Conservation (phyloP, 2,329 filamentous ascomycete genomes). For the Dactylellina parvicollis region DNA sequence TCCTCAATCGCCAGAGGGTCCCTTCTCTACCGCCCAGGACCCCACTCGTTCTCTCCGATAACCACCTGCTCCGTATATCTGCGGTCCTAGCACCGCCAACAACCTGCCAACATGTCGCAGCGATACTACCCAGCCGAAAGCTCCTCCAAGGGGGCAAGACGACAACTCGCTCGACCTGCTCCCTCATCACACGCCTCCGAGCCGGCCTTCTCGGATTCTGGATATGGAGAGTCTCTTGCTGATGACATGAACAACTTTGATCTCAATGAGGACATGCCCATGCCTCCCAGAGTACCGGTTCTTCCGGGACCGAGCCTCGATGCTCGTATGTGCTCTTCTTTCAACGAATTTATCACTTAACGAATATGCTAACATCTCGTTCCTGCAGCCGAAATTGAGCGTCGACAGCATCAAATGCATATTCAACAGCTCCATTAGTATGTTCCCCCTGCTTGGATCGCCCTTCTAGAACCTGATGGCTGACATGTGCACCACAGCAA, state of each 20-base stretch:
- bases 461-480: neutral
- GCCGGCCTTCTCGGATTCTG: slow-evolving; percentile 72
- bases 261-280: slow-evolving; percentile 58
- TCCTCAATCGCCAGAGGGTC: slow-evolving; percentile 39
- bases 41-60: slow-evolving; percentile 36
- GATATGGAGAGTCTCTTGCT: slow-evolving; percentile 83
- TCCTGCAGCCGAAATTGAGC: slow-evolving; percentile 68
- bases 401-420: slow-evolving; percentile 77
- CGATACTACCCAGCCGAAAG: slow-evolving; percentile 54
- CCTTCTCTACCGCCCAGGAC: slow-evolving; percentile 5
- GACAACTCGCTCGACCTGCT: slow-evolving; percentile 41
- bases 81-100: slow-evolving; percentile 45
- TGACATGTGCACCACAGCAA: slow-evolving; percentile 67
- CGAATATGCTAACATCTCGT: slow-evolving; percentile 62
- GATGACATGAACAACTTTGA: slow-evolving; percentile 68
- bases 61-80: slow-evolving; percentile 27
- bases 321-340: slow-evolving; percentile 37
- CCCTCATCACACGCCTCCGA: slow-evolving; percentile 23
- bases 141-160: slow-evolving; percentile 50
- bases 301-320: slow-evolving; percentile 26
- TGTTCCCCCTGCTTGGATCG: slow-evolving; percentile 54
- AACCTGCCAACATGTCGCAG: slow-evolving; percentile 51
- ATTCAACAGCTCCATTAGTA: slow-evolving; percentile 90
- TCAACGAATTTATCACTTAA: slow-evolving; percentile 51
- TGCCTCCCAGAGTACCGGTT: slow-evolving; percentile 47